Evolutionary conservation across 192 early-diverging fungal genomes (phyloP).

Genomic region (Podila epicladia): DNA sequence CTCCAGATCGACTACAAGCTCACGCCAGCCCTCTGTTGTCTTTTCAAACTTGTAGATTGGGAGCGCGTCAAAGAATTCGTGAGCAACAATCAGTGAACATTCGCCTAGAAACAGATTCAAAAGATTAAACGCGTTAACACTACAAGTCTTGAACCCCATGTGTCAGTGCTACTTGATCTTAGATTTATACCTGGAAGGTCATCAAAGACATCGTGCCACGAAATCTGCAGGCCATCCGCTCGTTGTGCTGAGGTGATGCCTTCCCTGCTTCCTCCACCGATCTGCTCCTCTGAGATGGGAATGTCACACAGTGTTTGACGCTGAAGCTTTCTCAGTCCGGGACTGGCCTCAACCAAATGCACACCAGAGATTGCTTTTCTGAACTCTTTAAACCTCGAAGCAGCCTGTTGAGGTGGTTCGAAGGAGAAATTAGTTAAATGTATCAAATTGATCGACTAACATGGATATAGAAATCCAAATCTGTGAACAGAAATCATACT

Average conservation of each 20-base stretch:
- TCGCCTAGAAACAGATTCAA: constrained; percentile 23
- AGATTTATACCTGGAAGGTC: constrained; percentile 58
- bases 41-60: constrained; percentile 88
- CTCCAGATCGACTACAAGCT: constrained; percentile 88
- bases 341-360: constrained; percentile 88
- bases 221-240: constrained; percentile 57
- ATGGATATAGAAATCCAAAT: too few species aligned
- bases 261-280: constrained; percentile 30
- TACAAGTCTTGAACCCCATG: background rate
- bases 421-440: background rate
- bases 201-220: constrained; percentile 78
- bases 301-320: constrained; percentile 59
- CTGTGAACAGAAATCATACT: constrained; percentile 45
- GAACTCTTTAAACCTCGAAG: constrained; percentile 75
- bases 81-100: constrained; percentile 83
- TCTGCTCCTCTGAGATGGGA: constrained; percentile 38
- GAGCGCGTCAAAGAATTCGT: constrained; percentile 98
- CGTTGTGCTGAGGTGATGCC: constrained; percentile 36
- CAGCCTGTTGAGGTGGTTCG: constrained; percentile 47
- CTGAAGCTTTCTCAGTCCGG: constrained; percentile 74
- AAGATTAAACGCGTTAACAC: background rate
- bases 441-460: background rate
- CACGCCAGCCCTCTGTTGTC: constrained; percentile 86
- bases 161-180: too few species aligned
- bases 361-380: constrained; percentile 68